Evolutionary conservation across 371 early-diverging fungal genomes (phyloP).

Genomic region (Rhizopus microsporus): DNA sequence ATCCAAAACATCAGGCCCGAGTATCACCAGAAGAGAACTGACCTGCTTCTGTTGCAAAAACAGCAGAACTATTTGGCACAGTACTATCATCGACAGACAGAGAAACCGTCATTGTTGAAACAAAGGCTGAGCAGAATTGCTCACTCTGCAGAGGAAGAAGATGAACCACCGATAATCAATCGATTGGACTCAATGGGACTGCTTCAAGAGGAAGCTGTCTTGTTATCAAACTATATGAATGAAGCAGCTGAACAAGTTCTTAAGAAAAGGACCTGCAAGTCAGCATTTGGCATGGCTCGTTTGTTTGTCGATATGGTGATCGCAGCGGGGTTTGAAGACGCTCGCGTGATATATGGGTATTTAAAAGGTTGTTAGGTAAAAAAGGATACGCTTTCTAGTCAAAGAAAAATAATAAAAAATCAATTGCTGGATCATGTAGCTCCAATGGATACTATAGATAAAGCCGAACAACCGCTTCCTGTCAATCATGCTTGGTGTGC

Average conservation of each 20-base stretch:
- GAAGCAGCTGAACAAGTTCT: conserved; percentile 51
- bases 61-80: conserved; percentile 9
- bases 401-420: conserved; percentile 1
- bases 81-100: conserved; percentile 1
- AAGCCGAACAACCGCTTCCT: conserved; percentile 29
- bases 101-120: conserved; percentile 12
- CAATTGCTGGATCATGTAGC: conserved; percentile 20
- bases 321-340: conserved; percentile 56
- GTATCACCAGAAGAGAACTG: conserved; percentile 19
- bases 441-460: conserved; percentile 37
- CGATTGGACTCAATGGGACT: conserved; percentile 17
- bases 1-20: conserved; percentile 55
- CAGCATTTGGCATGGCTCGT: conserved; percentile 58
- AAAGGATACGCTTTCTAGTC: neutral
- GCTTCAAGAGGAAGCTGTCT: conserved; percentile 18
- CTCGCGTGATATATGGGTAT: conserved; percentile 57
- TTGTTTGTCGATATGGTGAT: conserved; percentile 61
- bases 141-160: conserved; percentile 2
- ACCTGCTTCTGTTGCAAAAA: conserved; percentile 15
- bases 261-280: conserved; percentile 35
- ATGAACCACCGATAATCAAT: neutral
- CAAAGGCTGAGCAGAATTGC: conserved; percentile 20
- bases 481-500: conserved; percentile 66
- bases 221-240: conserved; percentile 3
- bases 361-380: conserved; percentile 44